Evolutionary conservation across 1,284 basidiomycete genomes (phyloP), one percentile per base, ranked within the genome.

Genomic region (Puccinia polysora): DNA sequence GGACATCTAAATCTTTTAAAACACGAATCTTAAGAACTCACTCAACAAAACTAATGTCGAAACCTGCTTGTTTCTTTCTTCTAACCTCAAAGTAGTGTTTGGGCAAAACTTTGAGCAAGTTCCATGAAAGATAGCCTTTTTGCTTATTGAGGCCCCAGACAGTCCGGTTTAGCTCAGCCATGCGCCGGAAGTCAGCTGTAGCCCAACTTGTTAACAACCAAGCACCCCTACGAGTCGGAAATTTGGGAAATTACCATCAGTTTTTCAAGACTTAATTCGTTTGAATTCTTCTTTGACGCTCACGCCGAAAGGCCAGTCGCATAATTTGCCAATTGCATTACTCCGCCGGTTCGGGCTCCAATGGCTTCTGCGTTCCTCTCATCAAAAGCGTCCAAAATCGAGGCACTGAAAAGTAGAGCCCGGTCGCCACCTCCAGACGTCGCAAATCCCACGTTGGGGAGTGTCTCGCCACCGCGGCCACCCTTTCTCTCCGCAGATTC

Each of bases 281-380:
- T n/a, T 47, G 20, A 18, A 62, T 40, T 32, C 36, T 62, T 43
- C 2, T n/a, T 58, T 32, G 12, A 20, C 7, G 28, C 65, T 58
- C 10, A 68, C 65, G 67, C 67, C 10, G 67, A 70, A 49, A 70
- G 58, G 18, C 67, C 67, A 15, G 67, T 70, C n/a, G 47, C 67
- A 70, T 70, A 70, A 49, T 70, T 70, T 30, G 67, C 56, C 45
- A 70, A 60, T 62, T 70, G 67, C 14, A 70, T 40, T 28, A 70
- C 30, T 23, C 67, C 67, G 0, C 56, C 67, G 36, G 58, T 62
- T 40, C 58, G 45, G 47, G 55, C 47, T 70, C 53, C 58, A 25
- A 70, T 47, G 58, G 67, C 67, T 25, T 60, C 67, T 40, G 30
- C 18, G 32, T 70, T 70, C 43, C 58, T 38, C 10, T 8, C 18